Percentiles rank a stretch among this genome's conserved stretches.
phyloP scores from a whole-genome alignment of 306 rosid species.

The Pyrus communis region DNA sequence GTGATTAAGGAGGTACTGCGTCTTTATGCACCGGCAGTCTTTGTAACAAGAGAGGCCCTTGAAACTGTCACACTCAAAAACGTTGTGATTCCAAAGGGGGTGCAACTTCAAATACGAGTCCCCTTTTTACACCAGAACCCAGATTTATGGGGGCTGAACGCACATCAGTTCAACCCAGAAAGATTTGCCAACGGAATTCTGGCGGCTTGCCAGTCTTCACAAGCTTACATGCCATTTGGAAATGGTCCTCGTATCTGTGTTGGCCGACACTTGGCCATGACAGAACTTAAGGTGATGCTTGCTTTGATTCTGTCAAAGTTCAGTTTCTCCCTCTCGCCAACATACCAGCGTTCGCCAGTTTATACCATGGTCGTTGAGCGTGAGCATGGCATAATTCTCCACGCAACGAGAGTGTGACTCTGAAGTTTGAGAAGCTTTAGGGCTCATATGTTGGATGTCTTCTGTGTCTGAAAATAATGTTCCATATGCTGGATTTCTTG shows the following conservation, averaged over 20 bases:
- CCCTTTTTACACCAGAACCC: constrained; percentile 40
- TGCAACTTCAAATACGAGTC: constrained; percentile 45
- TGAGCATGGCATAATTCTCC: constrained; percentile 21
- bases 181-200: constrained; percentile 49
- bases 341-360: constrained; percentile 26
- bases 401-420: background rate
- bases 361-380: constrained; percentile 19
- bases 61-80: constrained; percentile 38
- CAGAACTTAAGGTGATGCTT: constrained; percentile 46
- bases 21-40: constrained; percentile 44
- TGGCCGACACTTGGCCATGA: constrained; percentile 54
- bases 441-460: background rate
- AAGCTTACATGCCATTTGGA: constrained; percentile 55
- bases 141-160: constrained; percentile 53
- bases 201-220: constrained; percentile 46
- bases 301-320: constrained; percentile 24
- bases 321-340: constrained; percentile 19
- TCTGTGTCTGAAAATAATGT: background rate
- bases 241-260: constrained; percentile 44
- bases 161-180: constrained; percentile 48
- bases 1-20: constrained; percentile 69
- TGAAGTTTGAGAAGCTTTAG: background rate
- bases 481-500: background rate
- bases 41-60: constrained; percentile 27
- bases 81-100: constrained; percentile 48